Base-by-base conservation (phyloP, 83 land plant genomes). In the Picea mariana region DNA sequence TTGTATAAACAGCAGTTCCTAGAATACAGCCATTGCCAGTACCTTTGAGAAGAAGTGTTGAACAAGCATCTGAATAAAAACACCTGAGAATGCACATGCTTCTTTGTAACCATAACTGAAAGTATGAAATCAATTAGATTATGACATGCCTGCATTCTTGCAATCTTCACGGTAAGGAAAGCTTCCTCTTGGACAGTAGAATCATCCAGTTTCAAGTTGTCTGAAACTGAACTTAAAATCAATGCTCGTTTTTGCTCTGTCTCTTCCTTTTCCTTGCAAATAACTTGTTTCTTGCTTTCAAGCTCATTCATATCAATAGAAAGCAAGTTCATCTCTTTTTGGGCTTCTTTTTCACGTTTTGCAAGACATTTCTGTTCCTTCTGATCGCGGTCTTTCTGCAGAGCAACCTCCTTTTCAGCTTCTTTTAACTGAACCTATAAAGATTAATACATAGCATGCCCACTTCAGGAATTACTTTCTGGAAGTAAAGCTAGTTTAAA, bases 201-300 rank as follows among this genome's bases (percentile, higher is more conserved):
- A 59, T 77, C 23, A 26, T 77, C 79, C 21, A 60, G 8, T 52
- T 77, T 59, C 63, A 77, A 59, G 40, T 44, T 60, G 2, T 60
- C 31, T 44, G 59, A 49, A 24, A 20, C 63, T 15, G n/a, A 59
- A 26, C 40, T 59, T 58, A 77, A 77, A 26, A 77, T 26, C 20
- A 24, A 59, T 0, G 24, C 47, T 31, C 20, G 12, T 77, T 60
- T 59, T 13, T 58, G 20, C 34, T 77, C 63, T 3, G 79, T 18
- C 61, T 58, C 79, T 77, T 77, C 79, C 79, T 77, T 77, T 58
- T 77, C 79, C 34, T 58, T 49, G 59, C 1, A 77, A 77, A 59
- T 77, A 40, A 23, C 23, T 13, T 27, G 21, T 60, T 77, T 77
- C 63, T 77, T 55, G 0, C 34, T 77, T 60, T 77, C 42, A 12